Evolutionary conservation across 352 stramenopile genomes (phyloP).

Genomic region (Elongisporangium undulatum): DNA sequence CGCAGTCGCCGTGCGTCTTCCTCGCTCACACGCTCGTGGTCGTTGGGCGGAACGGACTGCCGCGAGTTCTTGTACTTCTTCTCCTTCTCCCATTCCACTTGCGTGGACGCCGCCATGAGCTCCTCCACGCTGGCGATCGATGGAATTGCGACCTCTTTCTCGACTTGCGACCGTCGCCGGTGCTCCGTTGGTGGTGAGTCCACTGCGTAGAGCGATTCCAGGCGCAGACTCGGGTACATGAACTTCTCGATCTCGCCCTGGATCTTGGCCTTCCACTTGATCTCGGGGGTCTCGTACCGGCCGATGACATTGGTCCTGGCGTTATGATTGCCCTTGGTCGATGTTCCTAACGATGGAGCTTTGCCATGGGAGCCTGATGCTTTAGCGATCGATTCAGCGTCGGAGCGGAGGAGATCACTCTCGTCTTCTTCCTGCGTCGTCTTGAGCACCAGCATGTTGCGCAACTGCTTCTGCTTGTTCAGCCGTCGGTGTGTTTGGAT

Average conservation of each 20-base stretch:
- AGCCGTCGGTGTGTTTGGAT: constrained; percentile 8
- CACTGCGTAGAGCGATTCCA: constrained; percentile 41
- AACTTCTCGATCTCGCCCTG: constrained; percentile 62
- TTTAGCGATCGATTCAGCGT: not conserved
- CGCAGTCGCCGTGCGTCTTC: constrained; percentile 20
- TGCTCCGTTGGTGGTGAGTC: not conserved
- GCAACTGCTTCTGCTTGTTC: constrained; percentile 19
- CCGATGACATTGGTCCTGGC: constrained; percentile 29
- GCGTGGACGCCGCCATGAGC: constrained; percentile 24
- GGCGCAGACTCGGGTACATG: constrained; percentile 66
- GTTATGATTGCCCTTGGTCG: not conserved
- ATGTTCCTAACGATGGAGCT: not conserved
- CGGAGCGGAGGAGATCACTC: not conserved
- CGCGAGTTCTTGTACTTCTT: constrained; percentile 28
- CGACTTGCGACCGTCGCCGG: not conserved
- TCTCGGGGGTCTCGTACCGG: constrained; percentile 49
- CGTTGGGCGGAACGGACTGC: constrained; percentile 16
- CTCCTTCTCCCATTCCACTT: constrained; percentile 52
- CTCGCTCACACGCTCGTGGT: constrained; percentile 17
- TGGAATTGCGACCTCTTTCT: constrained; percentile 16
- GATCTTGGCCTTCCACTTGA: constrained; percentile 56
- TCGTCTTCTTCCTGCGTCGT: constrained; percentile 6
- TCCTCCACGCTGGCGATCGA: constrained; percentile 29
- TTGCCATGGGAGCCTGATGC: not conserved
- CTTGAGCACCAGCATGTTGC: constrained; percentile 6